Evolutionary conservation across 352 stramenopile genomes (phyloP), one percentile per base, ranked within the genome.

Genomic region (Phytophthora capsici): DNA sequence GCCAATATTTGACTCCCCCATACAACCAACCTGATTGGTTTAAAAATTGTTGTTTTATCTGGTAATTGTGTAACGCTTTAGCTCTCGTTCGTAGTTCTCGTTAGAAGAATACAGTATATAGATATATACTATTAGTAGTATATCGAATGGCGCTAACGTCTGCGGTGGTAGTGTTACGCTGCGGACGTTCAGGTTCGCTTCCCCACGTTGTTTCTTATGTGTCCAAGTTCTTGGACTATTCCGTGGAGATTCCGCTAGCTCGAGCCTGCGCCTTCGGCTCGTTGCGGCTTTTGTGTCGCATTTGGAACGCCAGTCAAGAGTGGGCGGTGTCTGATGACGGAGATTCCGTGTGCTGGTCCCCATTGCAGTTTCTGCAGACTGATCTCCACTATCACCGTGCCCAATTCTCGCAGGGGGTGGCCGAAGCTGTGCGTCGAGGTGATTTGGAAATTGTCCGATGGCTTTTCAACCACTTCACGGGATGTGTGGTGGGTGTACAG

Each of bases 171-270:
- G 51, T 65, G 0, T 57, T 75, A 41, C 56, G 67, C 52, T 34
- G 38, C 19, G 36, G 43, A 20, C 40, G 56, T 5, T 64, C 62
- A 26, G 45, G 25, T 1, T 63, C 54, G n/a, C 53, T 73, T 6
- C 37, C 46, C 16, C 68, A 76, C 37, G 57, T 76, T 20, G 19
- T 52, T 23, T 62, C 16, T 7, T 44, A 43, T 14, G 36, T 76
- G 12, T 76, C 68, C 32, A 22, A 58, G 32, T 76, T 34, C 25
- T 57, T 76, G 49, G 68, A 76, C 52, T 44, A 36, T n/a, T 66
- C 63, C 8, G 53, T 56, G 17, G 34, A 51, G n/a, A 38, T 73
- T 13, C 25, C 63, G 22, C 57, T 76, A 41, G 53, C 52, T 6
- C 38, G 20, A 8, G 63, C 68, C 30, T 69, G 63, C 43, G 37